A percentile compares a stretch with the other conserved stretches of the same genome.
These are phyloP conservation scores for Lonicera japonica DNA, from an alignment of 129 eudicot species.

Conservation along the genomic window DNA sequence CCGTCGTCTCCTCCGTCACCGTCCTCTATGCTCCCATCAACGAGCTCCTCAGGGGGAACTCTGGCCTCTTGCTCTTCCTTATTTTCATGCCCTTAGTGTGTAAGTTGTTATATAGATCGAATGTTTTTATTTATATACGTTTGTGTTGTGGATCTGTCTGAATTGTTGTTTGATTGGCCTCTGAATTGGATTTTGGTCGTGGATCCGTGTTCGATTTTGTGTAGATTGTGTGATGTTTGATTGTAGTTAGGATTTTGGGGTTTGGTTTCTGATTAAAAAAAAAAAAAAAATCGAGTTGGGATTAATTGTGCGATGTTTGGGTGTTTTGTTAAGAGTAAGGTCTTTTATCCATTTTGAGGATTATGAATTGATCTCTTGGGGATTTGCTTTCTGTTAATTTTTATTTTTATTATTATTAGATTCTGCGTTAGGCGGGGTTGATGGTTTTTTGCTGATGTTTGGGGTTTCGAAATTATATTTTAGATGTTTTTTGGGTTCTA, in stretches of 20 bases:
- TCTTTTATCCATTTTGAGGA: no score
- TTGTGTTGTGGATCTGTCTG: background rate
- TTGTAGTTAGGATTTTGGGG: background rate
- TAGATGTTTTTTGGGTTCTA: no score
- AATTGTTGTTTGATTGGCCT: background rate
- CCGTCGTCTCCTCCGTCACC: constrained; percentile 60
- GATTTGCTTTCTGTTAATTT: no score
- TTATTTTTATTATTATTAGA: no score
- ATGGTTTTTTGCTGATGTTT: no score
- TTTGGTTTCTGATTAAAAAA: no score
- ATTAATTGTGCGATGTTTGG: no score
- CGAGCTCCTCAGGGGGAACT: constrained; percentile 60
- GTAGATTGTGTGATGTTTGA: background rate
- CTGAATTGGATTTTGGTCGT: background rate
- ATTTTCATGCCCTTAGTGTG: constrained; percentile 64
- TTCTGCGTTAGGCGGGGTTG: no score
- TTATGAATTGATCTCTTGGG: no score
- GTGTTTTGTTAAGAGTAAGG: no score
- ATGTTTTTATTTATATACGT: background rate
- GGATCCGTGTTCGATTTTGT: background rate
- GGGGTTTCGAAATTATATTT: no score
- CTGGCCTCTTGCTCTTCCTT: constrained; percentile 67
- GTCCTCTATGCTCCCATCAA: constrained; percentile 79
- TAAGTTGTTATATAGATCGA: constrained; percentile 22
- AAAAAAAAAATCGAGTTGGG: no score